Evolutionary conservation across 352 stramenopile species (phyloP), one percentile per base, ranked within the genome.

Genomic region (Thraustochytrium striatum): DNA sequence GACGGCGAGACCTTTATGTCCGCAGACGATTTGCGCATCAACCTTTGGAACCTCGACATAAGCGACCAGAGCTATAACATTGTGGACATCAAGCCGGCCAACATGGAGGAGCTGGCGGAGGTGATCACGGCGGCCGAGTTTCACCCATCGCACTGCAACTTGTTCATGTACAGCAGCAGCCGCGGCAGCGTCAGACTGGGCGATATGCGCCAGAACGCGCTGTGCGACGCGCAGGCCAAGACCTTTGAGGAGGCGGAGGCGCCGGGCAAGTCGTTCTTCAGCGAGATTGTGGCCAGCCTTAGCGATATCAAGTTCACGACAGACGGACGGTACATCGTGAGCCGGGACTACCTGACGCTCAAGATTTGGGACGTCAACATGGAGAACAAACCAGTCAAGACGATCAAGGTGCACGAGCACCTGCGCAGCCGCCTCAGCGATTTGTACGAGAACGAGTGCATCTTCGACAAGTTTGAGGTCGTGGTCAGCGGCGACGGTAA

Each of bases 391-490:
- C 94, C 94, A 2, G 89, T 98, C 43, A 87, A 94, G 79, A 95
- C 90, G 39, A 95, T 98, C 75, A 90, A 91, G 75, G 89, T 98
- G 57, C 93, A 98, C 81, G 92, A 98, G 61, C 89, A 97, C 58
- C 86, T 98, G 78, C 89, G 90, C 55, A 85, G 88, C 8, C 85
- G 90, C 19, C 84, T 98, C 35, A 87, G 86, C 28, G 90, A 98
- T 72, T 80, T 98, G 3, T 98, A 97, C 85, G 93, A 97, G 69
- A 97, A 91, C 73, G 94, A 98, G 83, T 95, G 89, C 81, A 97
- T 98, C 72, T 98, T 98, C 81, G 94, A 98, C 88, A 98, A 98
- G 84, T 98, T 98, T 81, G 93, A 98, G 83, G 94, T 93, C 65
- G 88, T 87, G 8, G 87, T 96, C 41, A 95, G 89, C 72, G 88